Evolutionary conservation across 306 rosid genomes (phyloP).

Genomic region (Purshia tridentata): DNA sequence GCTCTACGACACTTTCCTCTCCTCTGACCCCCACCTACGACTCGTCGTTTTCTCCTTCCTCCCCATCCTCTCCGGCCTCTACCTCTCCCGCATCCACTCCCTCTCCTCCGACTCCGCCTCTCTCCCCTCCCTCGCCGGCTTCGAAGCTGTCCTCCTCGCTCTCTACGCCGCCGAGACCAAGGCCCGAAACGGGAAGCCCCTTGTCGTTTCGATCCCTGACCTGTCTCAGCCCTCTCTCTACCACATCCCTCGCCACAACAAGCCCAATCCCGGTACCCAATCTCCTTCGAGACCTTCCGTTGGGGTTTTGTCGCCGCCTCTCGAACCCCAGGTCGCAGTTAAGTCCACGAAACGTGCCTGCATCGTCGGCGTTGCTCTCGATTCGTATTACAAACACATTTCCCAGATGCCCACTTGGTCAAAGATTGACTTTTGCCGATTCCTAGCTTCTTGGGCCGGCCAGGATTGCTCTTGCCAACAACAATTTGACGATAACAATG

Average conservation of each 20-base stretch:
- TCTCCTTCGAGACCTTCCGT: slow-evolving; percentile 36
- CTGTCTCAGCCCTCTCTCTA: slow-evolving; percentile 88
- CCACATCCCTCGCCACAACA: slow-evolving; percentile 53
- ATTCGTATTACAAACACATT: slow-evolving; percentile 82
- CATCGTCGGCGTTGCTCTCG: slow-evolving; percentile 80
- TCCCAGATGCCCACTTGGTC: slow-evolving; percentile 98
- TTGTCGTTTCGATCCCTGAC: slow-evolving; percentile 75
- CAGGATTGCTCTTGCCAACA: slow-evolving; percentile 64
- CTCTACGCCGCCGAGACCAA: slow-evolving; percentile 81
- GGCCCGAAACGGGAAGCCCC: slow-evolving; percentile 73
- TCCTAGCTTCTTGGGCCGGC: slow-evolving; percentile 80
- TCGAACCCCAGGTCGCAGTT: slow-evolving; percentile 76
- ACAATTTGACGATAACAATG: slow-evolving; percentile 39
- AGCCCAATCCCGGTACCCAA: not conserved
- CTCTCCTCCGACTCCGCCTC: slow-evolving; percentile 56
- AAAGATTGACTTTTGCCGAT: slow-evolving; percentile 71
- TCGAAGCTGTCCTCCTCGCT: slow-evolving; percentile 89
- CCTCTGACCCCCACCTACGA: slow-evolving; percentile 82
- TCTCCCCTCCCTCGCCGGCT: slow-evolving; percentile 70
- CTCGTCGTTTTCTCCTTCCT: slow-evolving; percentile 85
- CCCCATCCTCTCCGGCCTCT: slow-evolving; percentile 76
- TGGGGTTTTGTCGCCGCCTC: slow-evolving; percentile 67
- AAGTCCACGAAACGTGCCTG: slow-evolving; percentile 85
- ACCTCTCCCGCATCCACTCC: slow-evolving; percentile 75
- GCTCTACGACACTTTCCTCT: slow-evolving; percentile 93